Conservation (phyloP, 306 rosid genomes). For the cucumber (Cucumis sativus) region DNA sequence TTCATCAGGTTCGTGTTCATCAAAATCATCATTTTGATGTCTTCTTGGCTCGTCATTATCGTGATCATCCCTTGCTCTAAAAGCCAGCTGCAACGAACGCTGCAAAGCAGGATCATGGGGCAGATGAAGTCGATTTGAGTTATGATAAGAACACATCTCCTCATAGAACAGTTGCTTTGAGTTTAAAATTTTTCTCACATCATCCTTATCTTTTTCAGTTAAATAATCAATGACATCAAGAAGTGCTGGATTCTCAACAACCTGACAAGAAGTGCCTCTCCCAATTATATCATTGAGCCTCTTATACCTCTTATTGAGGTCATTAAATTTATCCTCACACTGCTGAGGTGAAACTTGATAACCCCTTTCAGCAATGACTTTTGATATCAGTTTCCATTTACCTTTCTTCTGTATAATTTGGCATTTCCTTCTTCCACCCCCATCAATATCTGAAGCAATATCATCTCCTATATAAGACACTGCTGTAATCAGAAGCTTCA, state of each 20-base stretch:
- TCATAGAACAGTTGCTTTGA: slow-evolving; percentile 83
- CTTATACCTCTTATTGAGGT: slow-evolving; percentile 84
- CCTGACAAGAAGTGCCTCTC: slow-evolving; percentile 81
- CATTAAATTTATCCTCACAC: slow-evolving; percentile 93
- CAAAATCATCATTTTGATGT: slow-evolving; percentile 51
- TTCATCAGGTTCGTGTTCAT: slow-evolving; percentile 67
- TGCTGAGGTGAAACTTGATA: slow-evolving; percentile 86
- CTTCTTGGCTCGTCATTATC: slow-evolving; percentile 52
- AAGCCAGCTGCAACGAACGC: slow-evolving; percentile 66
- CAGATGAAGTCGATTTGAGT: slow-evolving; percentile 70
- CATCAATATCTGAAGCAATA: slow-evolving; percentile 29
- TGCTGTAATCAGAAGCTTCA: slow-evolving; percentile 75
- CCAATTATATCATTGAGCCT: slow-evolving; percentile 83
- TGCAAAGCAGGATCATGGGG: slow-evolving; percentile 85
- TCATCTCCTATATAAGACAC: slow-evolving; percentile 80
- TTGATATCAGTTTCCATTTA: slow-evolving; percentile 85
- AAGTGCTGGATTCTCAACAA: slow-evolving; percentile 74
- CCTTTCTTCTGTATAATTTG: slow-evolving; percentile 69
- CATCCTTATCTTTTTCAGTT: slow-evolving; percentile 72
- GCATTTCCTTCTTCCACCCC: slow-evolving; percentile 55
- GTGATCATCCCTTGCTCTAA: slow-evolving; percentile 52
- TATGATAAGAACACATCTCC: slow-evolving; percentile 94
- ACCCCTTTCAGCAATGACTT: slow-evolving; percentile 88
- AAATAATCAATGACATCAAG: slow-evolving; percentile 59
- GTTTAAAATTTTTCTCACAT: slow-evolving; percentile 65